A percentile compares a stretch with the other conserved stretches of the same genome.
phyloP scores from a whole-genome alignment of 129 eudicot genomes.

The Saussurea involucrata region DNA sequence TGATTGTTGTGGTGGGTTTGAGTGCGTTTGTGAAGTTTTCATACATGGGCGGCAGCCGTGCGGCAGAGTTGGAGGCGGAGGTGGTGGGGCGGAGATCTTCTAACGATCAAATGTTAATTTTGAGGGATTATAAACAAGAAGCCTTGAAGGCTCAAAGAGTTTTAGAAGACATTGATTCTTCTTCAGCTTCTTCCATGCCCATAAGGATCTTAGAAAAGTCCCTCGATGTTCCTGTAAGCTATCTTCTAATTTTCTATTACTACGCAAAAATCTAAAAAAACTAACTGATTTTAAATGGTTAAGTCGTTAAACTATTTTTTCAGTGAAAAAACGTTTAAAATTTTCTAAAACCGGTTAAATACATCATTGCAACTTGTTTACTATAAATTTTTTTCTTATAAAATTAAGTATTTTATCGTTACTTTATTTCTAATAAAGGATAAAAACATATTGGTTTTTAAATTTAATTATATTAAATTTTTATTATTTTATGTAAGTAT shows the following conservation, averaged over 20 bases:
- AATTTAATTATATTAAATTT: no score
- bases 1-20: conserved; percentile 43
- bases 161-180: conserved; percentile 40
- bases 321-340: no score
- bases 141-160: conserved; percentile 43
- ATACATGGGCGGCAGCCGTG: conserved; percentile 16
- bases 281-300: no score
- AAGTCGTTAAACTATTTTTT: no score
- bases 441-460: no score
- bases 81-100: conserved; percentile 17
- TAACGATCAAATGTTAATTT: conserved; percentile 37
- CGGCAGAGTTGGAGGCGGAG: conserved; percentile 31
- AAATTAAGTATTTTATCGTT: no score
- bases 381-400: no score
- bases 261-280: no score
- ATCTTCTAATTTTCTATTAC: background rate
- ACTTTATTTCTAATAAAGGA: no score
- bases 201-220: conserved; percentile 47
- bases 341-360: no score
- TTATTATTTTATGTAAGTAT: no score
- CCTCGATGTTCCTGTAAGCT: conserved; percentile 48
- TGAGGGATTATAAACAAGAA: conserved; percentile 39
- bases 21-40: conserved; percentile 51
- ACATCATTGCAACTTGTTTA: no score
- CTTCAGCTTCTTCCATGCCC: conserved; percentile 34